These are phyloP conservation scores for Colletotrichum echinochloae DNA, from an alignment of 2,329 filamentous ascomycete species.

Conservation along the genomic window DNA sequence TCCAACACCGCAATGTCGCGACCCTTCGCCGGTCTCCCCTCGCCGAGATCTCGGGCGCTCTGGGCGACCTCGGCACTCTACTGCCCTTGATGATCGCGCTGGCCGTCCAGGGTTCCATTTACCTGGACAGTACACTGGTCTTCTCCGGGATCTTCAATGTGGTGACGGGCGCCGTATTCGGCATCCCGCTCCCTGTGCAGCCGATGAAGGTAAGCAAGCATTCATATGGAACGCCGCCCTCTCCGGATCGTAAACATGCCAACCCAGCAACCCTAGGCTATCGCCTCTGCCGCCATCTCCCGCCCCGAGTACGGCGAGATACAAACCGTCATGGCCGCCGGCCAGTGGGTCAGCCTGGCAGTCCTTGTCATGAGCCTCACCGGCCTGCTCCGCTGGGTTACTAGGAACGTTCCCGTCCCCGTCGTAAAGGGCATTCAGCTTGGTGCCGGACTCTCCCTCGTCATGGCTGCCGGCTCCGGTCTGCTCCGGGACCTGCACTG, in stretches of 20 bases:
- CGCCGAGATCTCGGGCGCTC: conserved; percentile 86
- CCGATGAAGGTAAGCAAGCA: conserved; percentile 73
- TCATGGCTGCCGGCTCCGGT: conserved; percentile 79
- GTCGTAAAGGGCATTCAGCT: conserved; percentile 96
- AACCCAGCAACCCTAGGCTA: conserved; percentile 65
- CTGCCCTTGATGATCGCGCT: conserved; percentile 91
- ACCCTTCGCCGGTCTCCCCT: conserved; percentile 61
- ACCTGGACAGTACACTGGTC: conserved; percentile 84
- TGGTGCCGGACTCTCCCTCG: conserved; percentile 86
- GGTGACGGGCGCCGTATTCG: conserved; percentile 83
- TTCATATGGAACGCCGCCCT: background rate
- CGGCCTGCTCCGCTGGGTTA: conserved; percentile 80
- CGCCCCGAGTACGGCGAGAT: conserved; percentile 64
- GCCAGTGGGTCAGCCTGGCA: conserved; percentile 76
- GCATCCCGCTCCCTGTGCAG: conserved; percentile 90
- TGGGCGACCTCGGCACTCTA: conserved; percentile 89
- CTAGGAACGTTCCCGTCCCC: conserved; percentile 81
- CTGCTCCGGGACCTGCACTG: conserved; percentile 78
- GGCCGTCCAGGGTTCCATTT: conserved; percentile 80
- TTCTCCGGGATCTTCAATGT: conserved; percentile 92
- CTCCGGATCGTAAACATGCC: background rate
- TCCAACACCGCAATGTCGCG: conserved; percentile 61
- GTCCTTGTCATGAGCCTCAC: conserved; percentile 84
- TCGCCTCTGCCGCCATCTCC: conserved; percentile 89
- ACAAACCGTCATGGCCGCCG: conserved; percentile 80